A percentile compares a stretch with the other conserved stretches of the same genome.
phyloP scores from a whole-genome alignment of 1,284 basidiomycete species.

The Heimioporus retisporus region DNA sequence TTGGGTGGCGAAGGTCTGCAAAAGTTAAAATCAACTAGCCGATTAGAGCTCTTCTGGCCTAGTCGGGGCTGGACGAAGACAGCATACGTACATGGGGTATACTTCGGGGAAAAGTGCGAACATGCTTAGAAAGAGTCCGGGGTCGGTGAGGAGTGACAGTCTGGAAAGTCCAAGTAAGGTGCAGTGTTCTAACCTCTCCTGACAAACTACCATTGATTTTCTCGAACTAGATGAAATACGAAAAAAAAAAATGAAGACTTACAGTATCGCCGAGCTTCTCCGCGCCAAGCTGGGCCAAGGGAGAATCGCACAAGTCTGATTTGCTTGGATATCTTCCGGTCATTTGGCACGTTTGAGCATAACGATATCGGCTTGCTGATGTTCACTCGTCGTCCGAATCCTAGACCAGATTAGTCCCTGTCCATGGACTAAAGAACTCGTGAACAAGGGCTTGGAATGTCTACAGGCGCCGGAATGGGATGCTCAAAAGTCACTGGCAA shows the following conservation, averaged over 20 bases:
- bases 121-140: constrained; percentile 88
- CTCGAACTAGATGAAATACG: constrained; percentile 26
- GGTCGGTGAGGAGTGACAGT: constrained; percentile 88
- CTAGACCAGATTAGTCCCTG: constrained; percentile 15
- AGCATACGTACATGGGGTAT: constrained; percentile 84
- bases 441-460: constrained; percentile 2
- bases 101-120: constrained; percentile 88
- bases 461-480: neutral
- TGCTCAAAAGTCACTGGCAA: no score
- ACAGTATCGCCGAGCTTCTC: constrained; percentile 29
- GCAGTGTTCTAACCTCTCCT: no score
- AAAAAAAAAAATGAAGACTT: constrained; percentile 17
- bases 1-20: constrained; percentile 88
- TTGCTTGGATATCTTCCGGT: constrained; percentile 32
- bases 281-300: constrained; percentile 24
- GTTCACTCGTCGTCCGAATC: neutral
- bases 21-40: no score
- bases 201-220: constrained; percentile 3
- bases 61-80: no score
- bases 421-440: constrained; percentile 11
- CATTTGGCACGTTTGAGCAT: constrained; percentile 20
- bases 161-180: no score
- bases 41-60: no score
- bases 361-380: no score
- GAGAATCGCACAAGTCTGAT: constrained; percentile 36